Evolutionary conservation across 129 eudicot genomes (phyloP).

Genomic region (sunflower (Helianthus annuus)): DNA sequence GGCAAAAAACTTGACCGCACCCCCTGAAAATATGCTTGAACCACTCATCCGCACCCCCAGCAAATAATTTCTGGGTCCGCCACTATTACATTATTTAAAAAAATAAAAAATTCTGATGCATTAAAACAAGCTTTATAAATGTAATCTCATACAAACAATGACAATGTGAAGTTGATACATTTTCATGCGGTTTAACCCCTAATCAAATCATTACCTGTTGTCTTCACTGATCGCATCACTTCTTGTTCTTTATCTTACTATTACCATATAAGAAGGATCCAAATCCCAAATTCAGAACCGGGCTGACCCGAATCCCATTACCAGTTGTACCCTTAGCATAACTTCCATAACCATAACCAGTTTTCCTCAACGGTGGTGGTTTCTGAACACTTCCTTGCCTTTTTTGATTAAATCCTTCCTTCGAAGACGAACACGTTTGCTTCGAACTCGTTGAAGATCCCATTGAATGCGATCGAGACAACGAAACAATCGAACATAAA

Average conservation of each 20-base stretch:
- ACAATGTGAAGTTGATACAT: background rate
- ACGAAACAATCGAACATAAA: conserved; percentile 62
- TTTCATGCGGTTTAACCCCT: background rate
- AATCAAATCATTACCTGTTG: background rate
- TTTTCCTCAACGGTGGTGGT: conserved; percentile 66
- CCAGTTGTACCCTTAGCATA: background rate
- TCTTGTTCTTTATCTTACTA: conserved; percentile 57
- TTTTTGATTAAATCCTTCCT: conserved; percentile 38
- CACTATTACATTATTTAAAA: too few relatives aligned
- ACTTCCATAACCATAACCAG: conserved; percentile 23
- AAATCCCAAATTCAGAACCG: conserved; percentile 75
- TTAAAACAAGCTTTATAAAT: too few relatives aligned
- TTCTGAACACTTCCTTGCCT: conserved; percentile 21
- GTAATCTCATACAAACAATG: too few relatives aligned
- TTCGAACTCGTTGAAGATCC: conserved; percentile 82
- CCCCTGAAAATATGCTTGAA: too few relatives aligned
- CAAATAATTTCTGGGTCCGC: too few relatives aligned
- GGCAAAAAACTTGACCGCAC: too few relatives aligned
- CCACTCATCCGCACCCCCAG: too few relatives aligned
- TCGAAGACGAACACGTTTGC: conserved; percentile 41
- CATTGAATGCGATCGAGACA: conserved; percentile 74
- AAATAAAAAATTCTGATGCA: too few relatives aligned
- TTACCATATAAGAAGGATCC: conserved; percentile 60
- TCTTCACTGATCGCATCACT: conserved; percentile 12
- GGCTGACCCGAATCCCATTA: conserved; percentile 49